These are phyloP conservation scores for Lachnellula subtilissima DNA, from an alignment of 2,329 filamentous ascomycete species.

Conservation along the genomic window DNA sequence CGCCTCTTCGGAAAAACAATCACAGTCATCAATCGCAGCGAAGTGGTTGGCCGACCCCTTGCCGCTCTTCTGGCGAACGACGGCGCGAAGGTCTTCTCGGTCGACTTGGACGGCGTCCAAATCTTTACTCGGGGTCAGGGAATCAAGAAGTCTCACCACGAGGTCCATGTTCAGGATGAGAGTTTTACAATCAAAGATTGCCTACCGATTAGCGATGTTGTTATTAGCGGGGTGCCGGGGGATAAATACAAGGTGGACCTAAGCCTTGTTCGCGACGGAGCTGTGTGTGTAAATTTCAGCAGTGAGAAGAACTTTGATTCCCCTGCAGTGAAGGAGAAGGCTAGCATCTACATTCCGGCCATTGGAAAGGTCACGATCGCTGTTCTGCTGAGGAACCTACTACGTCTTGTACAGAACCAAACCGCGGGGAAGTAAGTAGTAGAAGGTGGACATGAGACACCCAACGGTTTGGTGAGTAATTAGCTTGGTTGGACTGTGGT, in stretches of 20 bases:
- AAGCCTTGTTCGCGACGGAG: constrained; percentile 77
- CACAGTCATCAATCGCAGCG: constrained; percentile 92
- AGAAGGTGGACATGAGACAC: not conserved
- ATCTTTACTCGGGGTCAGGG: constrained; percentile 87
- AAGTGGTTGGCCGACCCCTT: constrained; percentile 90
- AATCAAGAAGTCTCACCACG: constrained; percentile 78
- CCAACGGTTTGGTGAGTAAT: too few relatives aligned
- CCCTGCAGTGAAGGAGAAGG: constrained; percentile 86
- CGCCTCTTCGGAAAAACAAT: constrained; percentile 89
- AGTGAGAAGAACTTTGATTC: constrained; percentile 89
- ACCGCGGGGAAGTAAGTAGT: not conserved
- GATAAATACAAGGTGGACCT: constrained; percentile 88
- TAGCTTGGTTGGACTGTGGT: too few relatives aligned
- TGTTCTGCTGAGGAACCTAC: constrained; percentile 79
- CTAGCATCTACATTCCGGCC: constrained; percentile 92
- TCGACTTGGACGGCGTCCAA: constrained; percentile 88
- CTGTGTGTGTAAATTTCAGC: constrained; percentile 98
- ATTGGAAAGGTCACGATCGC: constrained; percentile 98
- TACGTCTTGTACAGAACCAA: constrained; percentile 35
- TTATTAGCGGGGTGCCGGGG: constrained; percentile 87
- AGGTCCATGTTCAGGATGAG: constrained; percentile 71
- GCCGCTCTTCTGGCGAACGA: constrained; percentile 94
- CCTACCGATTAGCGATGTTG: constrained; percentile 83
- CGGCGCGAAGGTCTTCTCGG: constrained; percentile 89
- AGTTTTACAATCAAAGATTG: constrained; percentile 77